These are phyloP conservation scores for Immersiporthe knoxdaviesiana DNA, from an alignment of 2,329 filamentous ascomycete genomes.

Conservation along the genomic window DNA sequence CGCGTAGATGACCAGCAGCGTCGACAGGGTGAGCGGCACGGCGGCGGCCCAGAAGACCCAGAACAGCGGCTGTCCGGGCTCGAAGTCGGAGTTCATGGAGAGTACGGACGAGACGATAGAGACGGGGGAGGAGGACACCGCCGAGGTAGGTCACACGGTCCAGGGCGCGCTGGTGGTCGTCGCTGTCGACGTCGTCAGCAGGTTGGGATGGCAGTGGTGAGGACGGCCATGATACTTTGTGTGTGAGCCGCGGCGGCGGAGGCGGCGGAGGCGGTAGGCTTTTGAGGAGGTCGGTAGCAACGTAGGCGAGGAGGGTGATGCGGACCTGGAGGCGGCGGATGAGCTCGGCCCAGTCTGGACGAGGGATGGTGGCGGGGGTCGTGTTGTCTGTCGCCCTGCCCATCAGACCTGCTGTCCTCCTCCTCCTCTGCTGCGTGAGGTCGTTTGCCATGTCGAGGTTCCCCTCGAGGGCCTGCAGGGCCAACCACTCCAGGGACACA, in stretches of 20 bases:
- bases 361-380: not conserved
- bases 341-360: conserved; percentile 39
- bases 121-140: conserved; percentile 51
- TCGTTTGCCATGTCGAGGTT: conserved; percentile 37
- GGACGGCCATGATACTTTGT: too few relatives aligned
- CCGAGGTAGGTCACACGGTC: conserved; percentile 55
- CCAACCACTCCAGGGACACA: conserved; percentile 37
- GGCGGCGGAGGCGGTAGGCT: not conserved
- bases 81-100: conserved; percentile 50
- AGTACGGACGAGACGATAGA: conserved; percentile 52
- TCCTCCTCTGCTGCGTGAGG: conserved; percentile 1
- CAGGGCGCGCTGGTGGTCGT: conserved; percentile 41
- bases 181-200: conserved; percentile 1
- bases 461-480: conserved; percentile 40
- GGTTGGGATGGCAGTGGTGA: conserved; percentile 13
- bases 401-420: not conserved
- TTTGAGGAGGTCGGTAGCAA: conserved; percentile 16
- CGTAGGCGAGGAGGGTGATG: conserved; percentile 32
- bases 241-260: not conserved
- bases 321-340: conserved; percentile 38
- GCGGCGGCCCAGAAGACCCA: conserved; percentile 54
- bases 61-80: conserved; percentile 46
- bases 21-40: conserved; percentile 43
- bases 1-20: conserved; percentile 51
- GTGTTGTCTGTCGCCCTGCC: not conserved